Conservation (phyloP, 2,329 filamentous ascomycete genomes). For the Aureobasidium melanogenum region DNA sequence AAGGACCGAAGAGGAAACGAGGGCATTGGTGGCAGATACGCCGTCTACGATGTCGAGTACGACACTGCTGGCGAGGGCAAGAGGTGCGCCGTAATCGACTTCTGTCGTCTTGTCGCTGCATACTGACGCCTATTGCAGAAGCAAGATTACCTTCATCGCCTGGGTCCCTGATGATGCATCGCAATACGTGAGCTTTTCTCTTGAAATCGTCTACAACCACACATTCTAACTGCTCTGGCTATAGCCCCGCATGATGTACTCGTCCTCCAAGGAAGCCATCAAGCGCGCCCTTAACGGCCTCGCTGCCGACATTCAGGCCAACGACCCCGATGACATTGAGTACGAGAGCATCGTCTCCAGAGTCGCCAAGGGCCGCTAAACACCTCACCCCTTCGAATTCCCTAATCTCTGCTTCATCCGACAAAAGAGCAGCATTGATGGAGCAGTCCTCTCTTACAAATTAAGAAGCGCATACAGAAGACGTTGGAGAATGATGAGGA, state of each 20-base stretch:
- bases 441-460: not conserved
- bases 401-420: not conserved
- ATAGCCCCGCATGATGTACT: slow-evolving; percentile 78
- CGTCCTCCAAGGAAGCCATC: slow-evolving; percentile 77
- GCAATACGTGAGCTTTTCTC: slow-evolving; percentile 54
- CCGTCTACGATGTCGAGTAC: slow-evolving; percentile 80
- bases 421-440: not conserved
- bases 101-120: not conserved
- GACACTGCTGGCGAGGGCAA: slow-evolving; percentile 63
- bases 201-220: not conserved
- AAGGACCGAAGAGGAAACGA: slow-evolving; percentile 56
- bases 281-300: slow-evolving; percentile 71
- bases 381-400: not conserved
- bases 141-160: slow-evolving; percentile 70
- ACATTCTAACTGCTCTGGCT: slow-evolving; percentile 8
- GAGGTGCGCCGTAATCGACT: slow-evolving; percentile 28
- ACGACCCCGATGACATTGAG: slow-evolving; percentile 76
- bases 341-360: slow-evolving; percentile 56
- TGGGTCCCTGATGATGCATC: slow-evolving; percentile 76
- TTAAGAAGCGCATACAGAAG: slow-evolving; percentile 3
- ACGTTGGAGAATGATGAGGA: not conserved
- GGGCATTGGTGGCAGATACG: slow-evolving; percentile 63
- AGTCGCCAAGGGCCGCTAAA: slow-evolving; percentile 39
- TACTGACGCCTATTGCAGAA: slow-evolving; percentile 28
- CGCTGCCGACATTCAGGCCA: slow-evolving; percentile 71